Percentiles rank a stretch among this genome's conserved stretches.
phyloP scores from a whole-genome alignment of 1,284 basidiomycete species.

The Anthracocystis walkeri region DNA sequence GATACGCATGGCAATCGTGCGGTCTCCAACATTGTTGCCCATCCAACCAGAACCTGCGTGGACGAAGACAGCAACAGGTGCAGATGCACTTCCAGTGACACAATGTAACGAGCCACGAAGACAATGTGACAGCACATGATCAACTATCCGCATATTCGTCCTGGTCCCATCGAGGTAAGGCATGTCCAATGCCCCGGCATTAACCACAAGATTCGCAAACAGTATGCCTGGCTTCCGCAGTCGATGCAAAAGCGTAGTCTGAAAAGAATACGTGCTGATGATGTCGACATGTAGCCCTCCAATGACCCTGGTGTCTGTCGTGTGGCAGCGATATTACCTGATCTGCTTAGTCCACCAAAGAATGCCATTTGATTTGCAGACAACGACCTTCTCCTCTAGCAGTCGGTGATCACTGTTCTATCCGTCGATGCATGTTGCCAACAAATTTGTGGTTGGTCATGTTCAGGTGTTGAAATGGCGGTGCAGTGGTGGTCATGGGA shows the following conservation, averaged over 20 bases:
- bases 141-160: no score
- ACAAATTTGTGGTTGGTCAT: not conserved
- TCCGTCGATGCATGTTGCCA: not conserved
- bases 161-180: no score
- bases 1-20: no score
- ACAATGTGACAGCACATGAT: no score
- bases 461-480: not conserved
- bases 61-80: no score
- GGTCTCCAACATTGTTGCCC: no score
- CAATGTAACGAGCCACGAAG: no score
- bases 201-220: no score
- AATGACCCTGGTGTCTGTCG: not conserved
- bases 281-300: not conserved
- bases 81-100: no score
- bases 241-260: no score
- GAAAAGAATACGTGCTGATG: not conserved
- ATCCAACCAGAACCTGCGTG: not conserved
- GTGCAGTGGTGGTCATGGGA: not conserved
- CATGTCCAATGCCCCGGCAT: no score
- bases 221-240: no score
- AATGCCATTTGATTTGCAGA: not conserved
- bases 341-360: not conserved
- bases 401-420: not conserved
- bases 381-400: not conserved
- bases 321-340: not conserved